Conservation (phyloP, 164 flowering plant genomes). For the Vitis cinerea region DNA sequence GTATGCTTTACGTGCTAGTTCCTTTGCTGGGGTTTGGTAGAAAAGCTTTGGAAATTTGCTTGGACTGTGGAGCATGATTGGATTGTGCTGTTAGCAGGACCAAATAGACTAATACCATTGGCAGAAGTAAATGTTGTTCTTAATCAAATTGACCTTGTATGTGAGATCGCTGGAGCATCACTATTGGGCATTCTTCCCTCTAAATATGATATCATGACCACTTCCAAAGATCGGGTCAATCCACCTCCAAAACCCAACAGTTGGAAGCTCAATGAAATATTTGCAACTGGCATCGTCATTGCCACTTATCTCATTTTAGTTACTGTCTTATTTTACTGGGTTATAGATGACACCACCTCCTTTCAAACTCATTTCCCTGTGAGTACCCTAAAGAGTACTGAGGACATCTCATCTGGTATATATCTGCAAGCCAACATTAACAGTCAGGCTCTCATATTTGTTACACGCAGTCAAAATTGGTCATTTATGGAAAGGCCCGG, state of each 20-base stretch:
- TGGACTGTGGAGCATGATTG: slow-evolving; percentile 98
- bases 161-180: slow-evolving; percentile 96
- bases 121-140: slow-evolving; percentile 94
- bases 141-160: slow-evolving; percentile 84
- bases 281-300: slow-evolving; percentile 79
- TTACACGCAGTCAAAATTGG: slow-evolving; percentile 60
- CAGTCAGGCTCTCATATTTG: slow-evolving; percentile 76
- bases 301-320: slow-evolving; percentile 83
- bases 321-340: slow-evolving; percentile 48
- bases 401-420: slow-evolving; percentile 59
- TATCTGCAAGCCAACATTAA: slow-evolving; percentile 77
- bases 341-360: slow-evolving; percentile 38
- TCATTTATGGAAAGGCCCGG: no score
- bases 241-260: slow-evolving; percentile 15
- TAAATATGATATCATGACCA: slow-evolving; percentile 82
- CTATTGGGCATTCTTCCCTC: slow-evolving; percentile 88
- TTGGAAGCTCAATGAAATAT: slow-evolving; percentile 39
- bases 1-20: slow-evolving; percentile 79
- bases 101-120: slow-evolving; percentile 86
- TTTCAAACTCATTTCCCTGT: slow-evolving; percentile 65
- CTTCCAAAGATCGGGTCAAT: slow-evolving; percentile 61
- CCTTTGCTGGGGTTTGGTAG: slow-evolving; percentile 81
- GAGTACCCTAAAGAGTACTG: slow-evolving; percentile 41
- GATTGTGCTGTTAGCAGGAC: slow-evolving; percentile 96
- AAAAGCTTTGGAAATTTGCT: slow-evolving; percentile 96